A percentile compares a stretch with the other conserved stretches of the same genome.
Conservation (phyloP, 192 early-diverging fungal genomes). For the Gamsiella multidivaricata region DNA sequence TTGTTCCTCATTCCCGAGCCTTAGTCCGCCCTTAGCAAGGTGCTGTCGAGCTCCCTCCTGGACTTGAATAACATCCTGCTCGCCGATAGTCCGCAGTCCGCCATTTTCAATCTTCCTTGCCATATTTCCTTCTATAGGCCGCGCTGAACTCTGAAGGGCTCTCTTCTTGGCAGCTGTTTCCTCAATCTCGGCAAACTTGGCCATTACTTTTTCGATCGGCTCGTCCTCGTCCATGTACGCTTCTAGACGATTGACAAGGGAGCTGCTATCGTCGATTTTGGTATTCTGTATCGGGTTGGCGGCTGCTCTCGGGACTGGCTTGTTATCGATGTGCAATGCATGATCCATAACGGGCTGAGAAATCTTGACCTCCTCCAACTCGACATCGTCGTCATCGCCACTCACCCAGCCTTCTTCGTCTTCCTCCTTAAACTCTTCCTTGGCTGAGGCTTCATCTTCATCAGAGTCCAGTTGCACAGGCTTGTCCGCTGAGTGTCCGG, state of each 20-base stretch:
- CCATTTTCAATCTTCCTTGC: slow-evolving; percentile 1
- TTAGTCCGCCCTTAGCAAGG: background rate
- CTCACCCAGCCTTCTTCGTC: slow-evolving; percentile 28
- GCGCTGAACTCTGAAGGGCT: background rate
- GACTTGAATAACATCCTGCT: slow-evolving; percentile 4
- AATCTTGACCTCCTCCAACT: slow-evolving; percentile 65
- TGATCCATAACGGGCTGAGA: background rate
- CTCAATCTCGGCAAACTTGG: slow-evolving; percentile 57
- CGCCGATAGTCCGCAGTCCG: background rate
- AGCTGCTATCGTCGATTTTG: slow-evolving; percentile 7
- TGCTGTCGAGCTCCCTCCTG: slow-evolving; percentile 17
- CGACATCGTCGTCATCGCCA: slow-evolving; percentile 60
- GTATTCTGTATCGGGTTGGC: background rate
- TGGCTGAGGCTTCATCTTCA: slow-evolving; percentile 45
- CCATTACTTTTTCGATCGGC: slow-evolving; percentile 56
- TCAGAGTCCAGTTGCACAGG: slow-evolving; percentile 48
- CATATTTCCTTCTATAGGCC: background rate
- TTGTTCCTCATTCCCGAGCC: background rate
- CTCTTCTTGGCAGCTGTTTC: slow-evolving; percentile 20
- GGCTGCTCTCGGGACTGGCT: background rate
- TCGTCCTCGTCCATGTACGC: slow-evolving; percentile 64
- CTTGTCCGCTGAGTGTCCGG: slow-evolving; percentile 23
- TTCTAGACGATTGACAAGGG: slow-evolving; percentile 43
- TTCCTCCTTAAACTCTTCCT: slow-evolving; percentile 35
- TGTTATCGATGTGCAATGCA: background rate